A percentile compares a stretch with the other conserved stretches of the same genome.
Evolutionary conservation across 2,329 filamentous ascomycete species (phyloP).

Genomic region (Nothophaeocryptopus gaeumannii): DNA sequence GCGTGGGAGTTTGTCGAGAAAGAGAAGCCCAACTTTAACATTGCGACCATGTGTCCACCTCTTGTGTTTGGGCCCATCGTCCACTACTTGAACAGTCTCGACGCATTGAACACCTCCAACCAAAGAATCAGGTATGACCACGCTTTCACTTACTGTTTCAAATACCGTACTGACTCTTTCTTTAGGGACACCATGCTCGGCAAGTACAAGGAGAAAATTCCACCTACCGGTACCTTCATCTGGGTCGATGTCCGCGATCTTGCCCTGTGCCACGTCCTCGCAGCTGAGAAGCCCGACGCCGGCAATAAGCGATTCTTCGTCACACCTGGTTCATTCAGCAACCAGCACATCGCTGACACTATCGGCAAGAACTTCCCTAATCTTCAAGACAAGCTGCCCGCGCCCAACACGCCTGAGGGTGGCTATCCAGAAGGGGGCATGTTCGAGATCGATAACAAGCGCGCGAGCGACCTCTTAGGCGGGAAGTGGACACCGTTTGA

Average conservation of each 20-base stretch:
- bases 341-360: constrained; percentile 57
- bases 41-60: constrained; percentile 51
- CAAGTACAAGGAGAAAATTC: constrained; percentile 56
- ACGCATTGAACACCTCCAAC: constrained; percentile 71
- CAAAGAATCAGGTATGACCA: constrained; percentile 49
- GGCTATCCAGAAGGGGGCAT: constrained; percentile 49
- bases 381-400: constrained; percentile 50
- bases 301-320: constrained; percentile 65
- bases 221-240: constrained; percentile 45
- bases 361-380: constrained; percentile 57
- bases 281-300: constrained; percentile 51
- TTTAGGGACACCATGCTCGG: constrained; percentile 56
- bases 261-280: constrained; percentile 23
- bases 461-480: constrained; percentile 54
- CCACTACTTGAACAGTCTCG: constrained; percentile 61
- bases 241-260: constrained; percentile 30
- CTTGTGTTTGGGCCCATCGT: constrained; percentile 52
- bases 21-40: constrained; percentile 50
- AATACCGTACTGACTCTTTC: no score
- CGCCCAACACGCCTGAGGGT: constrained; percentile 39
- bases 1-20: constrained; percentile 54
- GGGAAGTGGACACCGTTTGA: constrained; percentile 59
- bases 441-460: constrained; percentile 56
- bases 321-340: constrained; percentile 59
- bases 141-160: no score